Percentiles rank a stretch among this genome's conserved stretches.
Conservation (phyloP, 352 stramenopile species). For the Elongisporangium prolatum region DNA sequence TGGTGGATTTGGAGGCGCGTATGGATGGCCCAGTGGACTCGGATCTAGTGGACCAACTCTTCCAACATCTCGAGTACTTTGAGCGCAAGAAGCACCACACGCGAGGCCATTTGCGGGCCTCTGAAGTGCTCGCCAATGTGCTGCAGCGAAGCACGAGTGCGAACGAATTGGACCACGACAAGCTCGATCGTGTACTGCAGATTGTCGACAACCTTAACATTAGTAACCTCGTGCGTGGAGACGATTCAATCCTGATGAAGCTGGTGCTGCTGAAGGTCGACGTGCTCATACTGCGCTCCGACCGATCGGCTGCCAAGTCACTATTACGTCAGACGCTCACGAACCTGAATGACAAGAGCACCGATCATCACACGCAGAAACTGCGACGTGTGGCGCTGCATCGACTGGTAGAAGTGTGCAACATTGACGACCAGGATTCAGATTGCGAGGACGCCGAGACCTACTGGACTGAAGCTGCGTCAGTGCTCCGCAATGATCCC, state of each 20-base stretch:
- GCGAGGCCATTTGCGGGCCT: conserved; percentile 36
- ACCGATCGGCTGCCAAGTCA: conserved; percentile 11
- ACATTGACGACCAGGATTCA: conserved; percentile 13
- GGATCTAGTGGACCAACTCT: conserved; percentile 24
- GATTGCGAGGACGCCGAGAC: conserved; percentile 15
- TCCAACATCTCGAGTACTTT: conserved; percentile 42
- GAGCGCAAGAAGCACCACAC: conserved; percentile 29
- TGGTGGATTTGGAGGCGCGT: conserved; percentile 27
- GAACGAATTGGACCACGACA: conserved; percentile 10
- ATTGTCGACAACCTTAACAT: conserved; percentile 34
- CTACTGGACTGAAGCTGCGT: conserved; percentile 13
- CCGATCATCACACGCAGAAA: conserved; percentile 4
- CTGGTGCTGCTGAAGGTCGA: conserved; percentile 42
- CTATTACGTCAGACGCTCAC: conserved; percentile 27
- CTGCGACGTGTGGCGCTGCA: conserved; percentile 14
- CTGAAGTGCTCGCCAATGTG: conserved; percentile 21
- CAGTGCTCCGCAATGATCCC: conserved; percentile 15
- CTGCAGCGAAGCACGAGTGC: conserved; percentile 11
- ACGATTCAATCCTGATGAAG: conserved; percentile 24
- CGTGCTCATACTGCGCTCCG: conserved; percentile 10
- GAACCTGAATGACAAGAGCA: conserved; percentile 11
- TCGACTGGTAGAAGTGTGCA: conserved; percentile 22
- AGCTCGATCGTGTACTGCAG: conserved; percentile 29
- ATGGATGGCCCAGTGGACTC: conserved; percentile 8
- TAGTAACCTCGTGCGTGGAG: conserved; percentile 20